Conservation (phyloP, 176 grass and related monocot genomes). For the Carex kokanica region DNA sequence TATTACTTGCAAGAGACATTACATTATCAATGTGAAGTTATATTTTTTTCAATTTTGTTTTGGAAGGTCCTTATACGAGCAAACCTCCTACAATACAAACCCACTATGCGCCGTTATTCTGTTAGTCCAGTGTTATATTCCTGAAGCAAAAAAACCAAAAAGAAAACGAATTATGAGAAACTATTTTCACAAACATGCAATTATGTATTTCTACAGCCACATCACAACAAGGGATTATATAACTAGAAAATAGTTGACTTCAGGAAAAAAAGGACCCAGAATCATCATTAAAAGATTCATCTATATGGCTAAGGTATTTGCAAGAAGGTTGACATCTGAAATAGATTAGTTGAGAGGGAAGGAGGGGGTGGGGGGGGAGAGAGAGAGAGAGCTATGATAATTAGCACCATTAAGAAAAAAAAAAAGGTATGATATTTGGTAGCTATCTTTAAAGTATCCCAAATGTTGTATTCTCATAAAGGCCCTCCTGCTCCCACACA, state of each 20-base stretch:
- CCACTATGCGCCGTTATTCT: not conserved
- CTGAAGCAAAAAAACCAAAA: not conserved
- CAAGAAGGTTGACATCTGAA: not conserved
- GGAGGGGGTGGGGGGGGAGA: not conserved
- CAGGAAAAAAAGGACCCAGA: not conserved
- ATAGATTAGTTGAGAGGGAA: slow-evolving; percentile 13
- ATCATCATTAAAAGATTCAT: slow-evolving; percentile 1
- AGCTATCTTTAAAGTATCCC: slow-evolving; percentile 11
- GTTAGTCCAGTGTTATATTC: not conserved
- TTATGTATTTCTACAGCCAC: not conserved
- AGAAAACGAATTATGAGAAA: not conserved
- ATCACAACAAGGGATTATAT: not conserved
- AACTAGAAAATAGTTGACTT: not conserved
- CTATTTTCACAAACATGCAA: not conserved
- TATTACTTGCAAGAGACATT: not conserved
- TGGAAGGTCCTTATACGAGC: not conserved
- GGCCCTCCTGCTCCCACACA: slow-evolving; percentile 88
- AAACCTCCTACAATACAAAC: not conserved
- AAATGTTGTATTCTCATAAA: slow-evolving; percentile 62
- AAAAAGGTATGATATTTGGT: not conserved
- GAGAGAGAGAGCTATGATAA: not conserved
- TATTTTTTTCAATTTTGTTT: not conserved
- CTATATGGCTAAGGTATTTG: slow-evolving; percentile 3
- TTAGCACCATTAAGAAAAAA: not conserved
- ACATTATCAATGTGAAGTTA: not conserved